Evolutionary conservation across 129 eudicot species (phyloP), one percentile per base, ranked within the genome.

Genomic region (carrot (Daucus carota)): DNA sequence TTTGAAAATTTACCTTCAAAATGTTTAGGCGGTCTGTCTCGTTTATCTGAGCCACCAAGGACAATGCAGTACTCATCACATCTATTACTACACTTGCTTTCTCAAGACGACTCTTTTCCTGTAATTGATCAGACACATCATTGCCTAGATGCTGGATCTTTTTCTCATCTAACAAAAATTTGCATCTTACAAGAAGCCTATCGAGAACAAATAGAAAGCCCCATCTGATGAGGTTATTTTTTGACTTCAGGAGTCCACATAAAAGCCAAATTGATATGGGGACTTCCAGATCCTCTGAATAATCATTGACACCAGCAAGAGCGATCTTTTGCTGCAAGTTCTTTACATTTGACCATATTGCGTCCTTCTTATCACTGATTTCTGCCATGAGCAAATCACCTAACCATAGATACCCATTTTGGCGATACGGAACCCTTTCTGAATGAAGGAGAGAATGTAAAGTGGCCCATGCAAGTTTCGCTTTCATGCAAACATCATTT

Each of bases 361-460:
- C 79, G 82, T 87, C 88, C 38, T 79, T 83, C 26, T 89, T 90
- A 46, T 86, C 86, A n/a, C 84, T 86, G 67, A 94, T 89, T 85
- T 94, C 99, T 43, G 96, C 82, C 73, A 89, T 86, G 57, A 94
- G 96, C 81, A 94, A 59, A 81, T 94, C 97, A 45, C 99, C 99
- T 85, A 94, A 81, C 99, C 99, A 94, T 42, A 94, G 83, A 74
- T 91, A 94, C 73, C 97, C 99, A 75, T 91, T 85, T 78, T 87
- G 93, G 72, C 99, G 99, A 79, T 84, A 89, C 22, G 87, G 80
- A 18, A 81, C 68, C 62, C 92, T 83, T 79, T 91, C 93, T 33
- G 99, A 91, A 82, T 94, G 99, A 75, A 94, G 92, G 79, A 94
- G 97, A 68, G 99, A 94, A 80, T 94, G 99, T 71, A 94, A 81